Evolutionary conservation across 176 grass and related monocot genomes (phyloP).

Genomic region (Carex scoparia): DNA sequence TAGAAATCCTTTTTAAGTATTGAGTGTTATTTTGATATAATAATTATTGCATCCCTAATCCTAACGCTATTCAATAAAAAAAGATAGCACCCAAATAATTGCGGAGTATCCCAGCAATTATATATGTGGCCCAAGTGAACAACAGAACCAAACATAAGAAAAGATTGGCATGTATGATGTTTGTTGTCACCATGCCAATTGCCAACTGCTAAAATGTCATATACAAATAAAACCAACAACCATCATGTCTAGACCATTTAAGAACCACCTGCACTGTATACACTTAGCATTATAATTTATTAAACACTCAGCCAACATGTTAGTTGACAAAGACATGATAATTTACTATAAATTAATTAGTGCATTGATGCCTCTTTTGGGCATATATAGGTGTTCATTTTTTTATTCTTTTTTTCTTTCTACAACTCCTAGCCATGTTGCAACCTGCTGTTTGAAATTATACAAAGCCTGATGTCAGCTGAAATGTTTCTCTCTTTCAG

Average conservation of each 20-base stretch:
- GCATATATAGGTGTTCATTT: neutral
- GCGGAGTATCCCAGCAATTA: neutral
- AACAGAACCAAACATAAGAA: neutral
- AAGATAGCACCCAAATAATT: neutral
- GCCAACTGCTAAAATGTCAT: constrained; percentile 11
- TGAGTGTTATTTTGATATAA: neutral
- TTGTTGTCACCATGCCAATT: constrained; percentile 12
- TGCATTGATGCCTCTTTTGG: neutral
- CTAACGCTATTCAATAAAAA: neutral
- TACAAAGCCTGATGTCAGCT: constrained; percentile 13
- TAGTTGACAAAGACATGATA: constrained; percentile 9
- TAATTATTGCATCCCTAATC: neutral
- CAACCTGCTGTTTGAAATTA: neutral
- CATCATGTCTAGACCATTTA: constrained; percentile 18
- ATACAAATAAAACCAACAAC: constrained; percentile 25
- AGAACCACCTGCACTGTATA: neutral
- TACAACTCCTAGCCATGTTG: neutral
- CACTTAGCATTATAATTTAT: neutral
- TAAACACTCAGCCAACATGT: constrained; percentile 19
- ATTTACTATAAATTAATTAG: neutral
- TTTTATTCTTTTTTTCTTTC: neutral
- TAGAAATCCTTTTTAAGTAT: neutral
- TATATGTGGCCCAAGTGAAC: neutral
- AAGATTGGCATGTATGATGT: neutral
- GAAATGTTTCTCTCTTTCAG: neutral